A percentile compares a stretch with the other conserved stretches of the same genome.
Conservation (phyloP, 805 yeast species). For the Cyberlindnera saturnus region DNA sequence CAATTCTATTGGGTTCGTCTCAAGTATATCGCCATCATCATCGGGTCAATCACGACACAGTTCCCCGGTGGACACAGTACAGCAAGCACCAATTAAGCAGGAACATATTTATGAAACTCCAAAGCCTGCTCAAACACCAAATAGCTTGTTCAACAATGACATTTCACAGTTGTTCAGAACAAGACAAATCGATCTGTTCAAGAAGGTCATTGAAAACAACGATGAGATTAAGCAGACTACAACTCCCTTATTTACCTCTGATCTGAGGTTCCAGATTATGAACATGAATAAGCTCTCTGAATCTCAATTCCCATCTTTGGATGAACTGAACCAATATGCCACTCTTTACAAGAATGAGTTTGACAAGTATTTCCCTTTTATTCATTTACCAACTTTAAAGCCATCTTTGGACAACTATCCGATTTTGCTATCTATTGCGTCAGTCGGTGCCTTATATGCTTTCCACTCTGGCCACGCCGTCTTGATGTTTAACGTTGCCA, state of each 20-base stretch:
- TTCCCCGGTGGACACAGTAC: not conserved
- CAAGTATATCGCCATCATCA: slow-evolving; percentile 16
- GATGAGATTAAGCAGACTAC: slow-evolving; percentile 8
- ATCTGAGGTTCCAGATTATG: slow-evolving; percentile 49
- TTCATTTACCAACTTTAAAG: slow-evolving; percentile 61
- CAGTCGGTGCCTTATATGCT: slow-evolving; percentile 83
- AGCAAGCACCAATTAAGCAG: too few relatives aligned
- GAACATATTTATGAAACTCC: too few relatives aligned
- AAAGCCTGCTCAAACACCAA: slow-evolving; percentile 11
- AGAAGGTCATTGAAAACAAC: slow-evolving; percentile 30
- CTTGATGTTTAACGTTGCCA: slow-evolving; percentile 59
- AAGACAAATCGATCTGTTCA: slow-evolving; percentile 60
- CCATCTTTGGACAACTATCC: slow-evolving; percentile 54
- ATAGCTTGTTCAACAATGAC: slow-evolving; percentile 34
- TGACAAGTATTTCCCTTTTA: slow-evolving; percentile 76
- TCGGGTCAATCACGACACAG: slow-evolving; percentile 9
- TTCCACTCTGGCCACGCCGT: slow-evolving; percentile 76
- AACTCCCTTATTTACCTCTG: slow-evolving; percentile 39
- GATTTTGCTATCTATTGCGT: slow-evolving; percentile 70
- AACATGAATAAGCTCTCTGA: slow-evolving; percentile 45
- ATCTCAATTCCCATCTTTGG: slow-evolving; percentile 64
- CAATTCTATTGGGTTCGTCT: slow-evolving; percentile 52
- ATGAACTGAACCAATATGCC: slow-evolving; percentile 72
- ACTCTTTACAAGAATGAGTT: slow-evolving; percentile 72
- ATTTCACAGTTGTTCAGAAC: slow-evolving; percentile 57